Conservation (phyloP, 2,329 filamentous ascomycete species). For the Lasiodiplodia sp. region DNA sequence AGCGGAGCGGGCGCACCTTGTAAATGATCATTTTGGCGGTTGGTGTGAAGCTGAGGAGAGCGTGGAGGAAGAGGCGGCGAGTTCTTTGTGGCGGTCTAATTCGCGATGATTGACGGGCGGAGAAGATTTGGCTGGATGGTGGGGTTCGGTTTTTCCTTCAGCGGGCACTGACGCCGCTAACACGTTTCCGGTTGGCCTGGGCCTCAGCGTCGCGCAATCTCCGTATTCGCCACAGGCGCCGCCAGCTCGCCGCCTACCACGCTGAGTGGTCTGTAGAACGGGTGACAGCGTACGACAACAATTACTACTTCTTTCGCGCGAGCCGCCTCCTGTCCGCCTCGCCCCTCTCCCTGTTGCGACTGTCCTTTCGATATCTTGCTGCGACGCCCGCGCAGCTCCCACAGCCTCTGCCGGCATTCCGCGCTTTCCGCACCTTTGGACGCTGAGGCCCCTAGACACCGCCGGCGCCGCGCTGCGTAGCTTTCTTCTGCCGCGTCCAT, state of each 20-base stretch:
- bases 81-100: conserved; percentile 16
- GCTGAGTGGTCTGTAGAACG: conserved; percentile 19
- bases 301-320: background rate
- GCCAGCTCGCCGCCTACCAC: conserved; percentile 3
- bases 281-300: conserved; percentile 14
- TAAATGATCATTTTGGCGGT: conserved; percentile 63
- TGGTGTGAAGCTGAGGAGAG: conserved; percentile 29
- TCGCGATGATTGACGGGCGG: conserved; percentile 28
- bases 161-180: conserved; percentile 12
- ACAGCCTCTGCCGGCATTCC: conserved; percentile 23
- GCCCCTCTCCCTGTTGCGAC: conserved; percentile 38
- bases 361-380: conserved; percentile 13
- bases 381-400: conserved; percentile 13
- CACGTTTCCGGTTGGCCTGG: background rate
- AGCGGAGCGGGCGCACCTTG: conserved; percentile 56
- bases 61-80: conserved; percentile 28
- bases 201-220: conserved; percentile 23
- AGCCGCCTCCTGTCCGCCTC: conserved; percentile 28
- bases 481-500: conserved; percentile 25
- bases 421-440: conserved; percentile 28
- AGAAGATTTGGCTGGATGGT: conserved; percentile 29
- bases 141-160: conserved; percentile 27
- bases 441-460: conserved; percentile 24
- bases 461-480: conserved; percentile 15
- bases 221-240: conserved; percentile 28